Percentiles rank a stretch among this genome's conserved stretches.
phyloP scores from a whole-genome alignment of 1,139 yeast genomes.

The Suhomyces coccinellae region DNA sequence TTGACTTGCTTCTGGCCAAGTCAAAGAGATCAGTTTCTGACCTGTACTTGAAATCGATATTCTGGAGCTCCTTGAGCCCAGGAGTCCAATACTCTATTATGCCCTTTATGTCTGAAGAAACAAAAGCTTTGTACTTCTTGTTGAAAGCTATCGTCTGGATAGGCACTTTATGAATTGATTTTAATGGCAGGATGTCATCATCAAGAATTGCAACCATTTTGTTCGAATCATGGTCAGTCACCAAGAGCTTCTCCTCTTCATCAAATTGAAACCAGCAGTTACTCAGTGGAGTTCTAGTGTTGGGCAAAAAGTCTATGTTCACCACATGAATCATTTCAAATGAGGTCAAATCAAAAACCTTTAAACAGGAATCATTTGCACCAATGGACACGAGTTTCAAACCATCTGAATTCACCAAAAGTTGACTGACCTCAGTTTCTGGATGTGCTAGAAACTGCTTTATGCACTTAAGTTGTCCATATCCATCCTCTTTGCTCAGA shows the following conservation, averaged over 20 bases:
- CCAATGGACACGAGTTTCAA: conserved; percentile 33
- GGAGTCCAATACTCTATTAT: conserved; percentile 47
- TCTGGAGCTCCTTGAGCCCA: conserved; percentile 7
- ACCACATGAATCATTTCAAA: conserved; percentile 44
- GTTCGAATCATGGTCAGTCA: conserved; percentile 23
- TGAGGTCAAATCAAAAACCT: conserved; percentile 41
- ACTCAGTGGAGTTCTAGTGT: conserved; percentile 9
- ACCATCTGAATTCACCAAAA: conserved; percentile 19
- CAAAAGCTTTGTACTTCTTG: conserved; percentile 28
- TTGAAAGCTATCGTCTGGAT: conserved; percentile 31
- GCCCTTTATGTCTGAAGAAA: conserved; percentile 42
- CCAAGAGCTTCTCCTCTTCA: conserved; percentile 18
- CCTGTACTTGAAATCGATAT: conserved; percentile 35
- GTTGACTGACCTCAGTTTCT: conserved; percentile 14
- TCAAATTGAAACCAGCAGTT: conserved; percentile 24
- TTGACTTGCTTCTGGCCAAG: conserved; percentile 33
- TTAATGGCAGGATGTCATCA: conserved; percentile 15
- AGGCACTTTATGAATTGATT: conserved; percentile 30
- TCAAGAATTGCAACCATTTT: conserved; percentile 22
- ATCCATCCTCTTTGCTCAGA: conserved; percentile 9
- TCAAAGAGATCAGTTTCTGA: conserved; percentile 45
- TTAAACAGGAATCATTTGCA: conserved; percentile 25
- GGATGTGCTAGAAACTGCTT: conserved; percentile 38
- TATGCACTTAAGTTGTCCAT: conserved; percentile 33
- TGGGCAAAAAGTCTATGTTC: conserved; percentile 25